Conservation (phyloP, 2,329 filamentous ascomycete genomes). For the Calonectria montana region DNA sequence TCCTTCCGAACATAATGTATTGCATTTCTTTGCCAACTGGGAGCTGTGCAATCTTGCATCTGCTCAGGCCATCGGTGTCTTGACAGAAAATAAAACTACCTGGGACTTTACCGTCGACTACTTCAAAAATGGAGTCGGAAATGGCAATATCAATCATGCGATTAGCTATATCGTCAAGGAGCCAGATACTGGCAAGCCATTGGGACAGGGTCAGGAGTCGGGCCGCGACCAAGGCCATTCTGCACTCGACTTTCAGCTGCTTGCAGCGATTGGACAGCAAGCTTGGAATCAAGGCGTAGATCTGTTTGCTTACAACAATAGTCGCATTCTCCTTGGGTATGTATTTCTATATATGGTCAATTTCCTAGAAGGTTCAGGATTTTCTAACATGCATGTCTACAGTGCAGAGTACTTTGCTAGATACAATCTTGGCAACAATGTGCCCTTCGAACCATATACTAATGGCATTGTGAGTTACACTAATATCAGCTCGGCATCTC, state of each 20-base stretch:
- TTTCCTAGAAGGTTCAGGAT: fast-evolving
- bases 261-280: slow-evolving; percentile 24
- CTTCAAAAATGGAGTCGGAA: slow-evolving; percentile 25
- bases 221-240: slow-evolving; percentile 32
- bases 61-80: slow-evolving; percentile 23
- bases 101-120: slow-evolving; percentile 23
- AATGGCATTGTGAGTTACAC: slow-evolving; percentile 26
- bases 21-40: slow-evolving; percentile 27
- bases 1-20: slow-evolving; percentile 19
- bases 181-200: neutral
- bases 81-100: slow-evolving; percentile 14
- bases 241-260: slow-evolving; percentile 12
- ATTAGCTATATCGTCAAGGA: slow-evolving; percentile 24
- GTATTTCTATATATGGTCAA: neutral
- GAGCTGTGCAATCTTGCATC: slow-evolving; percentile 31
- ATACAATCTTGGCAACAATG: slow-evolving; percentile 31
- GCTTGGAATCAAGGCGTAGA: slow-evolving; percentile 30
- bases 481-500: slow-evolving; percentile 12
- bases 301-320: slow-evolving; percentile 30
- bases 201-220: slow-evolving; percentile 31
- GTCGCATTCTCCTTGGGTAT: slow-evolving; percentile 33
- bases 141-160: slow-evolving; percentile 17
- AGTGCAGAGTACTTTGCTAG: slow-evolving; percentile 30
- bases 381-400: fast-evolving
- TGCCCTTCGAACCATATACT: slow-evolving; percentile 31